Conservation (phyloP, 257 asterid species). For the Solanum pimpinellifolium region DNA sequence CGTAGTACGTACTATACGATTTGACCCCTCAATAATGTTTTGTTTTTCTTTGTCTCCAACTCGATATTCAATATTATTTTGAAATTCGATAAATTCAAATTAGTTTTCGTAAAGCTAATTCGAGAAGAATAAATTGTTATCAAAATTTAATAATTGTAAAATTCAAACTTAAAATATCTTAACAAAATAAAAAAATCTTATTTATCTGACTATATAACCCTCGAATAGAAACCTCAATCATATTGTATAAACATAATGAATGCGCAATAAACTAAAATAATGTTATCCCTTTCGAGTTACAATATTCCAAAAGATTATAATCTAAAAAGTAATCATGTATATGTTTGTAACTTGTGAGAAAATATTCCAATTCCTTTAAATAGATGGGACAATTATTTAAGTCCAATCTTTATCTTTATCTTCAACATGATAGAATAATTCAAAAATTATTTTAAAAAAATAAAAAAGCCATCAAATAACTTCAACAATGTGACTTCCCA, state of each 20-base stretch:
- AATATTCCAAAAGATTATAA: not conserved
- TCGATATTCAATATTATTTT: not conserved
- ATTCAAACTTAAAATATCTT: not conserved
- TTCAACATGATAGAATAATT: not conserved
- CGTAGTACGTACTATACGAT: not conserved
- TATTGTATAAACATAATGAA: not conserved
- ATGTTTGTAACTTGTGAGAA: not conserved
- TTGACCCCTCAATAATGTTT: not conserved
- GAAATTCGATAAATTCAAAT: accelerated
- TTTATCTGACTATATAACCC: not conserved
- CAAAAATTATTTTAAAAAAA: not conserved
- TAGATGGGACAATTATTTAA: not conserved
- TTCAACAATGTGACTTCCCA: not conserved
- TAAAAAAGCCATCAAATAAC: not conserved
- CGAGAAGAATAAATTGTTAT: accelerated
- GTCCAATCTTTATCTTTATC: not conserved
- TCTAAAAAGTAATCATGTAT: not conserved
- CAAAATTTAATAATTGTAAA: not conserved
- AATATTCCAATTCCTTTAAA: not conserved
- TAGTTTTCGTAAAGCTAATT: accelerated
- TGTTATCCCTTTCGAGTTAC: not conserved
- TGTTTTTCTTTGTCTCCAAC: not conserved
- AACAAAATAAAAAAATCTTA: accelerated
- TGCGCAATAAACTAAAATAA: not conserved
- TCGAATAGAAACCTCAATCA: not conserved